Percentiles rank a stretch among this genome's conserved stretches.
These are phyloP conservation scores for Picea sitchensis DNA, from an alignment of 75 land plant species.

Conservation along the genomic window DNA sequence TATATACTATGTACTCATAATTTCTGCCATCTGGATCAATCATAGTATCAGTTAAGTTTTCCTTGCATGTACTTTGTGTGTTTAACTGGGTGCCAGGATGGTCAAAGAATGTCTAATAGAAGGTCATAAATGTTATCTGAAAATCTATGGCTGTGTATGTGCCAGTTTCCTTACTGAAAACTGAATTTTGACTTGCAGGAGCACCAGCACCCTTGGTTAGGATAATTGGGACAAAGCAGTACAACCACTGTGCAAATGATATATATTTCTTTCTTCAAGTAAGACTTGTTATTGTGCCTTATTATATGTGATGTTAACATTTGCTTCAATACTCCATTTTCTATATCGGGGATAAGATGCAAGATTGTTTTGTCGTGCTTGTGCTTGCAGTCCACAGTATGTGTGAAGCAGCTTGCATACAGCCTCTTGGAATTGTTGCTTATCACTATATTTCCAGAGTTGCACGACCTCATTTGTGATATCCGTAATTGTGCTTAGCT, in stretches of 20 bases:
- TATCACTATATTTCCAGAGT: conserved; percentile 83
- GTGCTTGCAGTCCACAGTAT: conserved; percentile 72
- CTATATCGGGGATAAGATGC: no score
- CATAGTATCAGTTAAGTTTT: no score
- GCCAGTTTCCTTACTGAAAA: no score
- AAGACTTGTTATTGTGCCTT: not conserved
- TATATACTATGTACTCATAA: no score
- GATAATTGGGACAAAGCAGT: conserved; percentile 86
- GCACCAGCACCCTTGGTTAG: conserved; percentile 69
- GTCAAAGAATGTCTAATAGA: no score
- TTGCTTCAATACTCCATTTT: not conserved
- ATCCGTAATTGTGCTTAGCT: conserved; percentile 21
- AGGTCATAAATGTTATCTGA: no score
- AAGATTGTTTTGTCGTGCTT: not conserved
- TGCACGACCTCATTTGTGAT: conserved; percentile 46
- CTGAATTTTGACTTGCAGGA: no score
- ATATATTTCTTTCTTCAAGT: conserved; percentile 92
- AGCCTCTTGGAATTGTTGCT: conserved; percentile 66
- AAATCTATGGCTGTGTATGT: no score
- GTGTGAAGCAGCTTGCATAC: conserved; percentile 89
- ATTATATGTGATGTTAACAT: not conserved
- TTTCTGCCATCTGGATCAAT: no score
- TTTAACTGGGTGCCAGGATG: no score
- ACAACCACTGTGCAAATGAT: conserved; percentile 85
- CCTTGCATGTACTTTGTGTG: no score